These are phyloP conservation scores for Wickerhamiella cacticola DNA, from an alignment of 805 yeast species.

Conservation along the genomic window DNA sequence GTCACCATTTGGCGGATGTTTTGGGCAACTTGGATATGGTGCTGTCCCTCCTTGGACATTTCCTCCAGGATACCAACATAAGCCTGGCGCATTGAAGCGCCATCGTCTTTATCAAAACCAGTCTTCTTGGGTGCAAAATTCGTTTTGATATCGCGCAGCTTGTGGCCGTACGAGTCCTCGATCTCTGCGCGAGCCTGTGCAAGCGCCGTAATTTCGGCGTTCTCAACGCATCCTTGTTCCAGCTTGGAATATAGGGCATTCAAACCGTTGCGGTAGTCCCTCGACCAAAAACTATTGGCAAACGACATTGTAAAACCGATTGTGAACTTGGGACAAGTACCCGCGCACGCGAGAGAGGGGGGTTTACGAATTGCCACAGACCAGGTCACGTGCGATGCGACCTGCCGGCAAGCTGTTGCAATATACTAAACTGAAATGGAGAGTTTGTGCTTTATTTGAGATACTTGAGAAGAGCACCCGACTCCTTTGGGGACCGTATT, in stretches of 20 bases:
- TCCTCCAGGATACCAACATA: slow-evolving; percentile 45
- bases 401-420: neutral
- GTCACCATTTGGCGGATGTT: slow-evolving; percentile 49
- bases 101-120: slow-evolving; percentile 46
- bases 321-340: slow-evolving; percentile 1
- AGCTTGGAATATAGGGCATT: slow-evolving; percentile 30
- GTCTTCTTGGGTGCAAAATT: slow-evolving; percentile 31
- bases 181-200: slow-evolving; percentile 61
- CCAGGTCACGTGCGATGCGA: neutral
- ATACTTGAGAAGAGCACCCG: too few species aligned
- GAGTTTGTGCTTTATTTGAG: too few species aligned
- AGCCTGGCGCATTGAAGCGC: slow-evolving; percentile 52
- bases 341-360: slow-evolving; percentile 1
- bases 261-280: slow-evolving; percentile 26
- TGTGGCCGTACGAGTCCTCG: slow-evolving; percentile 54
- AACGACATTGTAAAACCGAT: slow-evolving; percentile 13
- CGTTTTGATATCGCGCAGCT: slow-evolving; percentile 34
- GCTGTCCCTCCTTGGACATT: slow-evolving; percentile 45
- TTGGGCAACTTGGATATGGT: slow-evolving; percentile 49
- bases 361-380: neutral
- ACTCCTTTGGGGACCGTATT: too few species aligned
- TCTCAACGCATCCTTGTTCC: slow-evolving; percentile 49
- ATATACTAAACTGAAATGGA: too few species aligned
- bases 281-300: slow-evolving; percentile 23
- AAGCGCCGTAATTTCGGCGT: slow-evolving; percentile 52